Percentiles rank a stretch among this genome's conserved stretches.
Evolutionary conservation across 768 basidiomycete genomes (phyloP).

Genomic region (Nevesoporus exiguus): DNA sequence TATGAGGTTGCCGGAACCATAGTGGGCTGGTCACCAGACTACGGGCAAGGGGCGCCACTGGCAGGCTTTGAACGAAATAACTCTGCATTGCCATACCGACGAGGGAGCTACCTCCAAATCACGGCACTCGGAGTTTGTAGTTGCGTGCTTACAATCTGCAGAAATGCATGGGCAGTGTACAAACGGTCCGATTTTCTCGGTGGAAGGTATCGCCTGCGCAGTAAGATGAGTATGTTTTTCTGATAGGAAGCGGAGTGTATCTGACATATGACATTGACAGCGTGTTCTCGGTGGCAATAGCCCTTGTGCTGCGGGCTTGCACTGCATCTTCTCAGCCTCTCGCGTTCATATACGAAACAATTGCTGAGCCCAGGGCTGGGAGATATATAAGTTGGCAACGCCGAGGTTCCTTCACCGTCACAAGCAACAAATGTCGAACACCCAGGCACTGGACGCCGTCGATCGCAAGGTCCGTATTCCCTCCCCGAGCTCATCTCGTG

Average conservation of each 20-base stretch:
- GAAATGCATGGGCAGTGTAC: too few species aligned
- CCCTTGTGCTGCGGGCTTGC: neutral
- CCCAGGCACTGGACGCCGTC: constrained; percentile 15
- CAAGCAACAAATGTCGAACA: constrained; percentile 24
- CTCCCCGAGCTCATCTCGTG: constrained; percentile 37
- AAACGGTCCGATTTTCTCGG: too few species aligned
- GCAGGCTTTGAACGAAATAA: too few species aligned
- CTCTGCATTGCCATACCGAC: too few species aligned
- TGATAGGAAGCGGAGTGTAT: neutral
- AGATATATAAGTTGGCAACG: constrained; percentile 15
- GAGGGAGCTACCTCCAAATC: too few species aligned
- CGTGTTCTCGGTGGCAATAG: neutral
- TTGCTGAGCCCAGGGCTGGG: too few species aligned
- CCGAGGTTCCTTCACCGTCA: neutral
- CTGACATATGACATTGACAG: neutral
- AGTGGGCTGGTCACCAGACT: too few species aligned
- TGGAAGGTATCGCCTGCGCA: neutral
- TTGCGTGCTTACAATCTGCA: too few species aligned
- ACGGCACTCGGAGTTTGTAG: too few species aligned
- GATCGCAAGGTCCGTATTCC: constrained; percentile 57
- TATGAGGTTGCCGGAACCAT: too few species aligned
- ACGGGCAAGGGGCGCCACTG: too few species aligned
- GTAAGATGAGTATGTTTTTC: neutral
- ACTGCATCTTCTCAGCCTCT: constrained; percentile 1
- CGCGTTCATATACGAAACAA: too few species aligned